phyloP scores from a whole-genome alignment of 148 eudicot species.

The Persicaria maculosa region DNA sequence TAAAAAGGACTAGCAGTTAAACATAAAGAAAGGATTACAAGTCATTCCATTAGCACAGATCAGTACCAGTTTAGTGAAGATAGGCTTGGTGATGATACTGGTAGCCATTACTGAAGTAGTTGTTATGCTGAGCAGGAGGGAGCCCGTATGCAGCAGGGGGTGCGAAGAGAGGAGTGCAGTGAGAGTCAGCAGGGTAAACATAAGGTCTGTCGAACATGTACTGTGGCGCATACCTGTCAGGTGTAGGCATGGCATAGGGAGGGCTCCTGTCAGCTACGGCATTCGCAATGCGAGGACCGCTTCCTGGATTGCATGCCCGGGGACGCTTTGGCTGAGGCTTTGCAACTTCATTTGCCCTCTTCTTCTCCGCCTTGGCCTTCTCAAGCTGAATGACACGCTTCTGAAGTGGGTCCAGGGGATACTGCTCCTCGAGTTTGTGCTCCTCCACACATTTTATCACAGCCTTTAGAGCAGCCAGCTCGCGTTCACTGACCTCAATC shows the following conservation, averaged over 20 bases:
- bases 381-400: slow-evolving; percentile 69
- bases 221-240: slow-evolving; percentile 65
- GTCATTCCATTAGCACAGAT: slow-evolving; percentile 34
- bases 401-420: slow-evolving; percentile 64
- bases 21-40: slow-evolving; percentile 21
- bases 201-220: slow-evolving; percentile 76
- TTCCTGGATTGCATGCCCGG: slow-evolving; percentile 60
- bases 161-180: background rate
- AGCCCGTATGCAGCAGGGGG: slow-evolving; percentile 44
- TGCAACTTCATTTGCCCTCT: slow-evolving; percentile 74
- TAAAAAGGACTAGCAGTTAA: slow-evolving; percentile 65
- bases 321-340: slow-evolving; percentile 97
- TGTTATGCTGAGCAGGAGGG: slow-evolving; percentile 62
- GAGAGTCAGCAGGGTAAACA: slow-evolving; percentile 38
- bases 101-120: slow-evolving; percentile 71
- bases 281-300: slow-evolving; percentile 50
- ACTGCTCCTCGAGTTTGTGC: slow-evolving; percentile 74
- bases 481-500: slow-evolving; percentile 76
- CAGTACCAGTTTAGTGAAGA: slow-evolving; percentile 64
- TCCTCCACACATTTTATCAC: slow-evolving; percentile 92
- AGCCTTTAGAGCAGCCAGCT: slow-evolving; percentile 77
- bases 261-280: slow-evolving; percentile 51
- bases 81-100: slow-evolving; percentile 80
- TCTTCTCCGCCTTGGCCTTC: slow-evolving; percentile 94
- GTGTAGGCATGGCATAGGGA: slow-evolving; percentile 43